Evolutionary conservation across 331 rosid species (phyloP), one percentile per base, ranked within the genome.

Genomic region (Arachis monticola): DNA sequence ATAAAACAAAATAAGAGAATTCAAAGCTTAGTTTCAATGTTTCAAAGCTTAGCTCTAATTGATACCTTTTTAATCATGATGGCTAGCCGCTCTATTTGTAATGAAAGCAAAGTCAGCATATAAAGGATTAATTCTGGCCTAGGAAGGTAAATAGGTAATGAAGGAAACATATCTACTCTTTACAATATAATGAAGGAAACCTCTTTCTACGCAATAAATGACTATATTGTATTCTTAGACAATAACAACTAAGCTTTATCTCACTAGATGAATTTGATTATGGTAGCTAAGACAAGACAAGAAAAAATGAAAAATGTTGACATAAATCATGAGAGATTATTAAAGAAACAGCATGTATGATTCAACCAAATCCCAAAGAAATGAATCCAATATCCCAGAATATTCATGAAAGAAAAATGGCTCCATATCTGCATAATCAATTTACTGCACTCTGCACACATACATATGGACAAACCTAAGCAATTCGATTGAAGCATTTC

Each of bases 31-130:
- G 22, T 17, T 17, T 17, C 22, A 17, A 17, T 17, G 22, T 17
- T 17, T 17, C 22, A 17, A 17, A 17, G 22, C 22, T 17, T 17
- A 17, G 22, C 22, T 17, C 22, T 17, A 17, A 17, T 17, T 17
- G 22, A 17, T 17, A 17, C 22, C 22, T 17, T 17, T 17, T 17
- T 17, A 17, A 17, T 17, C 22, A 17, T 17, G 22, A 17, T 17
- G 22, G 22, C 22, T 17, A 94, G 91, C 65, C 84, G 85, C 52
- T 90, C 92, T 74, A 90, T 87, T 97, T 94, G 96, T 78, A 82
- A 73, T 14, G 72, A 79, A 72, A 62, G 42, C 67, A 42, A 52
- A 61, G 60, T 79, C 22, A 84, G 79, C 74, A 70, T 38, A 61
- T 27, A 32, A 73, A 65, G 61, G 11, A 62, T 80, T 35, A 6